These are phyloP conservation scores for Metschnikowia peoriensis DNA, from an alignment of 805 yeast species.

Conservation along the genomic window DNA sequence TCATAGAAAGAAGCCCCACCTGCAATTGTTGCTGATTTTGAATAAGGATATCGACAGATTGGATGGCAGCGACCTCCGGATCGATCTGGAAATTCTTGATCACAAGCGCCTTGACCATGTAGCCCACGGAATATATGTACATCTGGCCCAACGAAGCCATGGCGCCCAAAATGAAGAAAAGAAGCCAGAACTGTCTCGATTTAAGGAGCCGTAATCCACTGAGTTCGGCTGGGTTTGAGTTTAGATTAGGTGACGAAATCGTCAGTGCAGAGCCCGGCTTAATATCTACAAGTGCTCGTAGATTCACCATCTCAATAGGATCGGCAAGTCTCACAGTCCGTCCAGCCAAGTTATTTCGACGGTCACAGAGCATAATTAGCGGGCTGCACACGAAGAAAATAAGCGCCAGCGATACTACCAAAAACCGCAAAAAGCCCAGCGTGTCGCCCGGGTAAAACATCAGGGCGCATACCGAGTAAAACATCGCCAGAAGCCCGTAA, in stretches of 20 bases:
- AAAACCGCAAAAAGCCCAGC: conserved; percentile 47
- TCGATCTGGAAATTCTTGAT: conserved; percentile 13
- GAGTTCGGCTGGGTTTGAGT: conserved; percentile 1
- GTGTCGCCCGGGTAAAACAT: conserved; percentile 58
- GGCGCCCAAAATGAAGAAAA: conserved; percentile 37
- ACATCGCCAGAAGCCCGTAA: conserved; percentile 71
- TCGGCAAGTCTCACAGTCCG: conserved; percentile 8
- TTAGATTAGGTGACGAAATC: not conserved
- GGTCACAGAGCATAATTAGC: conserved; percentile 41
- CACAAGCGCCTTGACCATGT: conserved; percentile 42
- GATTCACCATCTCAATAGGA: conserved; percentile 13
- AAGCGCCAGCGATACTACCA: conserved; percentile 41
- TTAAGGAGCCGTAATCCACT: conserved; percentile 21
- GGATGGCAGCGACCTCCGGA: conserved; percentile 2
- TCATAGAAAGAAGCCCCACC: conserved; percentile 67
- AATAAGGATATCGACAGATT: conserved; percentile 31
- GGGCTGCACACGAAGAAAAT: conserved; percentile 49
- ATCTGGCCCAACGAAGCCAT: conserved; percentile 46
- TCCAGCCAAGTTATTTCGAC: not conserved
- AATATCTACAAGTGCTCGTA: conserved; percentile 5
- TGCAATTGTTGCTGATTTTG: conserved; percentile 65
- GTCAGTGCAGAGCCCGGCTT: not conserved
- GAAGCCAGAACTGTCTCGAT: conserved; percentile 36
- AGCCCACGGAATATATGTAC: conserved; percentile 48
- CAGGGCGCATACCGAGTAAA: conserved; percentile 57